Evolutionary conservation across 2,329 filamentous ascomycete species (phyloP).

Genomic region (Alternaria brassicae): DNA sequence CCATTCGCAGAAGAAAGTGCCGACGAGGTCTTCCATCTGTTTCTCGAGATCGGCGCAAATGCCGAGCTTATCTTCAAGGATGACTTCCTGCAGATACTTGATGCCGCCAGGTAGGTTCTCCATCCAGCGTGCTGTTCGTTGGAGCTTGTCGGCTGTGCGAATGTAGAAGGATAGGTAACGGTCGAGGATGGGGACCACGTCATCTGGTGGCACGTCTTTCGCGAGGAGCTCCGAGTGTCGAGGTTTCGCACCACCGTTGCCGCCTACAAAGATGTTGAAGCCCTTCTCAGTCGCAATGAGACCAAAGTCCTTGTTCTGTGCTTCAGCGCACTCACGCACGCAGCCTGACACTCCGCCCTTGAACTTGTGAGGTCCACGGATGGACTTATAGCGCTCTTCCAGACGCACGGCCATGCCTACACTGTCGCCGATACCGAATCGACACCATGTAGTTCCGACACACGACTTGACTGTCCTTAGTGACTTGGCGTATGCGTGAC

Average conservation of each 20-base stretch:
- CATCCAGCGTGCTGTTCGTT: conserved; percentile 87
- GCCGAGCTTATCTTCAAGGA: conserved; percentile 84
- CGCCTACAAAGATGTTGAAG: conserved; percentile 90
- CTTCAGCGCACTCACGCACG: conserved; percentile 91
- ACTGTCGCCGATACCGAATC: conserved; percentile 86
- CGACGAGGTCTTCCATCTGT: conserved; percentile 87
- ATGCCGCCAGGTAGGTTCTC: conserved; percentile 85
- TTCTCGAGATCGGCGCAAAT: conserved; percentile 83
- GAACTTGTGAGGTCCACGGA: conserved; percentile 87
- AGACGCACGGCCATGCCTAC: conserved; percentile 88
- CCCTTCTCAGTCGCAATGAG: conserved; percentile 92
- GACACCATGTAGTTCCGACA: conserved; percentile 89
- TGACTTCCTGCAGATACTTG: conserved; percentile 79
- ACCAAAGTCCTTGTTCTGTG: conserved; percentile 92
- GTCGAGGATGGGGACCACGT: conserved; percentile 84
- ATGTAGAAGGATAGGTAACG: conserved; percentile 94
- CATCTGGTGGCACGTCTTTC: conserved; percentile 82
- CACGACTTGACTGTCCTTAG: conserved; percentile 90
- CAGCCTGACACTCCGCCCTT: conserved; percentile 91
- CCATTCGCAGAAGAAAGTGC: conserved; percentile 90
- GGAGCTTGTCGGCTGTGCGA: conserved; percentile 86
- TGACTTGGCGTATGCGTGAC: conserved; percentile 89
- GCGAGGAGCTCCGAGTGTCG: conserved; percentile 82
- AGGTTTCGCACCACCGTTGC: conserved; percentile 88
- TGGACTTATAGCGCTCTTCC: conserved; percentile 90